Percentiles rank a stretch among this genome's conserved stretches.
These are phyloP conservation scores for Halophytophthora polymorphica DNA, from an alignment of 352 stramenopile genomes.

Conservation along the genomic window DNA sequence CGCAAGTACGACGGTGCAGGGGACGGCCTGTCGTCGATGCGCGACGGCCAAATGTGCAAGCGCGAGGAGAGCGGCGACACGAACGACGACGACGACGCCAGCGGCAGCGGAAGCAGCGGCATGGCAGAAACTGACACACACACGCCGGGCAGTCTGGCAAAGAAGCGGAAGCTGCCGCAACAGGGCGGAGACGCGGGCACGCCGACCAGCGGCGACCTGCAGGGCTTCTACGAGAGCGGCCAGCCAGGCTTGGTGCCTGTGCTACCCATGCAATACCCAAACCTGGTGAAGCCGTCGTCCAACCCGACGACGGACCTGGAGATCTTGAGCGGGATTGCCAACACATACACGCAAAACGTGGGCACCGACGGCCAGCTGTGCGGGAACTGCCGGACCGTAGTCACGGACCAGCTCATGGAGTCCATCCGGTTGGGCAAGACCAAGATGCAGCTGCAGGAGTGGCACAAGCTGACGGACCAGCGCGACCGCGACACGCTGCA, in stretches of 20 bases:
- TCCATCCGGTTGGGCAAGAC: constrained; percentile 66
- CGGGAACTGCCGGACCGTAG: constrained; percentile 54
- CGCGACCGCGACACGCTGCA: constrained; percentile 64
- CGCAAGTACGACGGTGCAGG: constrained; percentile 46
- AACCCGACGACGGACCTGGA: constrained; percentile 64
- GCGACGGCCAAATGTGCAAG: constrained; percentile 22
- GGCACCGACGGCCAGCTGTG: constrained; percentile 51
- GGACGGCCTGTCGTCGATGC: constrained; percentile 10
- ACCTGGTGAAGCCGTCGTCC: constrained; percentile 17
- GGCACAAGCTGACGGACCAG: constrained; percentile 46
- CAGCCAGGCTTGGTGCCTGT: constrained; percentile 43
- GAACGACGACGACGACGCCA: constrained; percentile 18
- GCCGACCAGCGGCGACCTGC: constrained; percentile 31
- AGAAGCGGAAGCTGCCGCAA: constrained; percentile 53
- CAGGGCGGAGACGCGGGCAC: constrained; percentile 13
- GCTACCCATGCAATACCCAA: constrained; percentile 65
- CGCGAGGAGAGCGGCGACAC: constrained; percentile 22
- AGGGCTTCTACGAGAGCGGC: constrained; percentile 57
- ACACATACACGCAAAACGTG: constrained; percentile 70
- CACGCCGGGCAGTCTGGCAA: constrained; percentile 25
- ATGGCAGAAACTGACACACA: constrained; percentile 16
- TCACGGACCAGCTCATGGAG: constrained; percentile 74
- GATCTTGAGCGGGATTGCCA: constrained; percentile 82
- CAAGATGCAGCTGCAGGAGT: constrained; percentile 67
- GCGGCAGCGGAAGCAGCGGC: constrained; percentile 1